phyloP scores from a whole-genome alignment of 345 rosid species.

The Odontarrhena argentea region DNA sequence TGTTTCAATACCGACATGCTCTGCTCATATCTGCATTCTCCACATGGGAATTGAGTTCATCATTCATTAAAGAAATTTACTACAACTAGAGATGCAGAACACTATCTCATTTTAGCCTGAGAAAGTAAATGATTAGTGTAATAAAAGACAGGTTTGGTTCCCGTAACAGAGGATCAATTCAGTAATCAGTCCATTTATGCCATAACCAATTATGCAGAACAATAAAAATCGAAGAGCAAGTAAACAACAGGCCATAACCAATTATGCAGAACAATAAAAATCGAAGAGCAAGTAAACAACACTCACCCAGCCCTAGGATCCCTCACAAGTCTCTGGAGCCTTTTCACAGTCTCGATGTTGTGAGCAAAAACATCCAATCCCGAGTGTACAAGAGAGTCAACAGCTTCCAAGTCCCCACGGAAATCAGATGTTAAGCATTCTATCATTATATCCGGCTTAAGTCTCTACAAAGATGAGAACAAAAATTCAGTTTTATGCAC shows the following conservation, averaged over 20 bases:
- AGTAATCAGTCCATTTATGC: conserved; percentile 15
- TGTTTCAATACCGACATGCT: conserved; percentile 86
- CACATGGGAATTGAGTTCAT: conserved; percentile 23
- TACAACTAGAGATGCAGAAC: conserved; percentile 10
- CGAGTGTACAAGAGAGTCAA: conserved; percentile 70
- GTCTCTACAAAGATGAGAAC: conserved; percentile 53
- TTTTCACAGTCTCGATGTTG: conserved; percentile 90
- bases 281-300: conserved; percentile 6
- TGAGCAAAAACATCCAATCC: conserved; percentile 98
- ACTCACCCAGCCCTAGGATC: conserved; percentile 98
- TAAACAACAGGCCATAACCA: conserved; percentile 5
- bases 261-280: not conserved
- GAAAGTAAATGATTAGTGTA: conserved; percentile 1
- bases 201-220: not conserved
- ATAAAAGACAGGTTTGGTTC: not conserved
- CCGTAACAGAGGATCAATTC: conserved; percentile 1
- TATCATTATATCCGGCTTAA: conserved; percentile 90
- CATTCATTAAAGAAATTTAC: conserved; percentile 8
- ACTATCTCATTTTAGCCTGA: not conserved
- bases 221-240: not conserved
- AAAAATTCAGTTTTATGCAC: not conserved
- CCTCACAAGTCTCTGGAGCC: conserved; percentile 92
- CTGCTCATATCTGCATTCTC: conserved; percentile 79
- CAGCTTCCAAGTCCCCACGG: conserved; percentile 85
- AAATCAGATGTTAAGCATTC: conserved; percentile 98